Conservation (phyloP, 805 yeast genomes). For the Saccharomycopsis vini region DNA sequence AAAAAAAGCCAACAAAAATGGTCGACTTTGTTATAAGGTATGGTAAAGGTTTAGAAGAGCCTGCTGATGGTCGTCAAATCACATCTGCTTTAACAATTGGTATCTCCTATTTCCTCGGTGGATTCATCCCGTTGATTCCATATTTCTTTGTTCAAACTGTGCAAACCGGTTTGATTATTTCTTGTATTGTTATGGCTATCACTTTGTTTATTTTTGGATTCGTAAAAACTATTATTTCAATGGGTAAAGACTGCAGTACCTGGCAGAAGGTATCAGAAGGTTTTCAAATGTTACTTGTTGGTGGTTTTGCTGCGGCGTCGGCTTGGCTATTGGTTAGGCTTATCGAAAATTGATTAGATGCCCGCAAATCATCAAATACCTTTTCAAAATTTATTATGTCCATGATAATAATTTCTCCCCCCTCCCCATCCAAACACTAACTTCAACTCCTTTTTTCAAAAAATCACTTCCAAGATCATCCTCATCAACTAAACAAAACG, state of each 20-base stretch:
- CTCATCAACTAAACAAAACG: no score
- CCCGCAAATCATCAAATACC: no score
- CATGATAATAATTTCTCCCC: neutral
- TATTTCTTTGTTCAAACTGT: slow-evolving; percentile 78
- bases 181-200: slow-evolving; percentile 73
- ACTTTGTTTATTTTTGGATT: slow-evolving; percentile 85
- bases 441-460: neutral
- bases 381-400: neutral
- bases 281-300: slow-evolving; percentile 84
- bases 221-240: slow-evolving; percentile 72
- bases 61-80: slow-evolving; percentile 84
- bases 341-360: slow-evolving; percentile 46
- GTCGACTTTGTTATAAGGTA: slow-evolving; percentile 79
- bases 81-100: slow-evolving; percentile 89
- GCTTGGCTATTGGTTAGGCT: slow-evolving; percentile 88
- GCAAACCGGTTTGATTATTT: slow-evolving; percentile 62
- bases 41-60: slow-evolving; percentile 92
- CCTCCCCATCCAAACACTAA: neutral
- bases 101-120: slow-evolving; percentile 80
- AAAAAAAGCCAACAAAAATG: slow-evolving; percentile 66
- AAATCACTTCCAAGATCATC: neutral
- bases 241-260: slow-evolving; percentile 67
- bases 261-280: slow-evolving; percentile 66
- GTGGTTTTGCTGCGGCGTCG: slow-evolving; percentile 95
- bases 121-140: slow-evolving; percentile 84